Evolutionary conservation across 2,329 filamentous ascomycete species (phyloP).

Genomic region (Rutstroemia sp.): DNA sequence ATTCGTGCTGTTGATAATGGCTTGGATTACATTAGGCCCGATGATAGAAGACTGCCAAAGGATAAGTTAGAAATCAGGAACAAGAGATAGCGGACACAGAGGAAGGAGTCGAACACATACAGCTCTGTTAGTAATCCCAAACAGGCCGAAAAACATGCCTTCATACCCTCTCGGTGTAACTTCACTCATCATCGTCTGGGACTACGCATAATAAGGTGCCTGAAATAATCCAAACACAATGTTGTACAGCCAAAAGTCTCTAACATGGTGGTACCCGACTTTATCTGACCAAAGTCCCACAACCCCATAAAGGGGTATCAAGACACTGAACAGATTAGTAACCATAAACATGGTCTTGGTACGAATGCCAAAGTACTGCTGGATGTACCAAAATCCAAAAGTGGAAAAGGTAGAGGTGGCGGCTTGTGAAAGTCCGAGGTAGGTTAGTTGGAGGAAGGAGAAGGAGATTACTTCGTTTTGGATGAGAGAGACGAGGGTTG

Average conservation of each 20-base stretch:
- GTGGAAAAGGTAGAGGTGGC: constrained; percentile 33
- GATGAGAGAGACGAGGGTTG: constrained; percentile 33
- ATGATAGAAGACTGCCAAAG: constrained; percentile 34
- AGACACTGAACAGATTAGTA: constrained; percentile 34
- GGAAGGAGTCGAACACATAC: constrained; percentile 23
- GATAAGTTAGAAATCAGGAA: neutral
- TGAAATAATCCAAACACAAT: constrained; percentile 36
- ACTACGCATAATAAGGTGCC: constrained; percentile 36
- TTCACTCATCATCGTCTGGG: constrained; percentile 38
- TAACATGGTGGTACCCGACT: constrained; percentile 34
- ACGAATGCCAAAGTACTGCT: constrained; percentile 33
- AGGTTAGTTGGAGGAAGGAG: constrained; percentile 35
- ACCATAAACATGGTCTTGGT: constrained; percentile 37
- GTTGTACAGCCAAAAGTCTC: constrained; percentile 37
- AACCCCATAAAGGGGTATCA: constrained; percentile 37
- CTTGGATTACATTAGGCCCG: constrained; percentile 36
- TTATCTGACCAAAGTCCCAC: constrained; percentile 33
- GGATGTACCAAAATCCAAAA: constrained; percentile 36
- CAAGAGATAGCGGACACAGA: too few relatives aligned
- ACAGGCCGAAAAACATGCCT: constrained; percentile 38
- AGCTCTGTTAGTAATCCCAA: constrained; percentile 37
- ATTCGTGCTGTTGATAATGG: constrained; percentile 34
- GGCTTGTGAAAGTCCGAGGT: constrained; percentile 34
- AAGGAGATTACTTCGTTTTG: constrained; percentile 35
- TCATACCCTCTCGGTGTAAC: constrained; percentile 36